Evolutionary conservation across 1,284 basidiomycete genomes (phyloP).

Genomic region (Takashimella tepidaria): DNA sequence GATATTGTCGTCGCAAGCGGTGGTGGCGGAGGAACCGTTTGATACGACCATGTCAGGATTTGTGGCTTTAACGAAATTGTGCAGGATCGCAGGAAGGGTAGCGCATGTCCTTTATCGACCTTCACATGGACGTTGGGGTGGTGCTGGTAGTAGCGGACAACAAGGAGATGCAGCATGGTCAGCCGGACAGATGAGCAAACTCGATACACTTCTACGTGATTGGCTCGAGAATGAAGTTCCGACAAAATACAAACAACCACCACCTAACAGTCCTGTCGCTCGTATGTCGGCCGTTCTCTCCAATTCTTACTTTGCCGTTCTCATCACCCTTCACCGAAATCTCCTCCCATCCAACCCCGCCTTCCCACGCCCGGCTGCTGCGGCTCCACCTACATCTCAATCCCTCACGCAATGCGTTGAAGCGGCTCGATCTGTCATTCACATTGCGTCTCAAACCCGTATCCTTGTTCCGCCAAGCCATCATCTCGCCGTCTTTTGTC

Average conservation of each 20-base stretch:
- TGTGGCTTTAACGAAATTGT: conserved; percentile 66
- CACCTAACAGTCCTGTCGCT: conserved; percentile 32
- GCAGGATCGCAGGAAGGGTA: conserved; percentile 72
- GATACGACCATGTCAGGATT: conserved; percentile 63
- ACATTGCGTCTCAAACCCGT: conserved; percentile 75
- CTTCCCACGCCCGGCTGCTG: conserved; percentile 32
- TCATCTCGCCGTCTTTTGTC: conserved; percentile 84
- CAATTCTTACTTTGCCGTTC: conserved; percentile 82
- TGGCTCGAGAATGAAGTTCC: conserved; percentile 67
- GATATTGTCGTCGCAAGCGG: conserved; percentile 28
- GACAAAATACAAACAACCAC: conserved; percentile 56
- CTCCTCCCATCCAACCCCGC: conserved; percentile 54
- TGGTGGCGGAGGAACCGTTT: conserved; percentile 51
- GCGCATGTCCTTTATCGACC: conserved; percentile 50
- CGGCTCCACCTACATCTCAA: conserved; percentile 36
- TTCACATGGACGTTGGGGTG: conserved; percentile 28
- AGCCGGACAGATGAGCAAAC: conserved; percentile 64
- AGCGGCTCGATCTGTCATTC: conserved; percentile 54
- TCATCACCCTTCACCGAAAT: conserved; percentile 83
- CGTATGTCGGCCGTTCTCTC: conserved; percentile 75
- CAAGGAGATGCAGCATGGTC: no score
- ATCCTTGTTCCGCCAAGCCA: conserved; percentile 79
- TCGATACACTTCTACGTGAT: conserved; percentile 67
- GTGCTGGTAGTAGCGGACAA: conserved; percentile 63
- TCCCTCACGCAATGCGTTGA: conserved; percentile 42